These are phyloP conservation scores for Akanthomyces uredinophilus DNA, from an alignment of 2,329 filamentous ascomycete genomes.

Conservation along the genomic window DNA sequence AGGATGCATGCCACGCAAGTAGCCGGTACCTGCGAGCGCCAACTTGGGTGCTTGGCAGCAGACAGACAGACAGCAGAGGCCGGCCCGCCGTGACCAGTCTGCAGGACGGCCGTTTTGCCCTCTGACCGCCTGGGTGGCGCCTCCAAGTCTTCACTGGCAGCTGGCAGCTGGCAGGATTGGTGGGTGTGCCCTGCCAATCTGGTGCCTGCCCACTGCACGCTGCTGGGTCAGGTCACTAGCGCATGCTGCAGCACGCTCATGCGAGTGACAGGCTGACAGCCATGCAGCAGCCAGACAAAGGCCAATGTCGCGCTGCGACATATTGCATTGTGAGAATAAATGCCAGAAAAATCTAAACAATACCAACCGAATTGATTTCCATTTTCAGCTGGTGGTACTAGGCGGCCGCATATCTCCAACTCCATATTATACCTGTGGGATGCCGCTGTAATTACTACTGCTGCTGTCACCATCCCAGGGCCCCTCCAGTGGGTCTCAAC, in stretches of 20 bases:
- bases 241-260: slow-evolving; percentile 3
- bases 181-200: background rate
- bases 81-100: background rate
- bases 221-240: slow-evolving; percentile 9
- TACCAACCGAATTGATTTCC: too few relatives aligned
- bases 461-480: background rate
- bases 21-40: background rate
- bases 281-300: background rate
- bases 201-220: background rate
- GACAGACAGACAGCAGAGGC: background rate
- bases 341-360: background rate
- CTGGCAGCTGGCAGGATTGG: background rate
- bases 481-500: slow-evolving; percentile 13
- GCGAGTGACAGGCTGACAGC: slow-evolving; percentile 9
- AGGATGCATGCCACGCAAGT: slow-evolving; percentile 1
- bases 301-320: background rate
- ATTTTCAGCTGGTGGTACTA: too few relatives aligned
- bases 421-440: background rate
- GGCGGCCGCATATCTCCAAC: background rate
- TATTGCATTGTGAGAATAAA: background rate
- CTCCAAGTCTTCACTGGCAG: background rate
- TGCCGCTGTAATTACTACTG: background rate
- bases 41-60: too few relatives aligned
- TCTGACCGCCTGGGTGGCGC: background rate
- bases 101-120: background rate